A percentile compares a stretch with the other conserved stretches of the same genome.
Evolutionary conservation across 2,329 filamentous ascomycete species (phyloP).

Genomic region (Paraconiothyrium sp.): DNA sequence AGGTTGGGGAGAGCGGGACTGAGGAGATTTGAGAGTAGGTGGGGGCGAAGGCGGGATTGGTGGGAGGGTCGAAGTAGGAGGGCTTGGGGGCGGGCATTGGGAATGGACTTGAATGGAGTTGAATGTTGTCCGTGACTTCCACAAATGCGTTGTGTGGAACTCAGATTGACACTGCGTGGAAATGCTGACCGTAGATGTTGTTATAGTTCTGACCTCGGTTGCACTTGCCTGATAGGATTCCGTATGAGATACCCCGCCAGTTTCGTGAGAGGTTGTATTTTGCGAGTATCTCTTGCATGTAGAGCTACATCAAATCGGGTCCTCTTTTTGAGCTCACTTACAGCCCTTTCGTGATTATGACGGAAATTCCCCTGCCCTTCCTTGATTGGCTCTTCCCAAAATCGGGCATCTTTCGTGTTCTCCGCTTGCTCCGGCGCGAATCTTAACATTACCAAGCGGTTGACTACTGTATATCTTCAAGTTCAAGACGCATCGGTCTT

Average conservation of each 20-base stretch:
- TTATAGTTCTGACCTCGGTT: not conserved
- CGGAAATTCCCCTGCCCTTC: too few relatives aligned
- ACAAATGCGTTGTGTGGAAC: not conserved
- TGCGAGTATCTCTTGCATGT: not conserved
- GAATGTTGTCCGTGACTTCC: not conserved
- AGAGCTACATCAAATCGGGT: too few relatives aligned
- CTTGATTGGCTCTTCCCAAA: too few relatives aligned
- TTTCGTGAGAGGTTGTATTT: not conserved
- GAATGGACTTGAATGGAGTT: not conserved
- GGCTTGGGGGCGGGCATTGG: not conserved
- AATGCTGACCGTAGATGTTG: not conserved
- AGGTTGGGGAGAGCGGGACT: constrained; percentile 13
- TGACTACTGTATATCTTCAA: too few relatives aligned
- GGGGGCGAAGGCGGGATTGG: constrained; percentile 10
- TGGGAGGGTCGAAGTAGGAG: constrained; percentile 13
- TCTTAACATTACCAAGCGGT: too few relatives aligned
- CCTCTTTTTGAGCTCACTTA: too few relatives aligned
- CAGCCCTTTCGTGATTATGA: too few relatives aligned
- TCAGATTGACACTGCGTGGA: not conserved
- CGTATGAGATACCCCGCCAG: not conserved
- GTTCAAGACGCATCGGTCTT: too few relatives aligned
- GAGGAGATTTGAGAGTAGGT: constrained; percentile 21
- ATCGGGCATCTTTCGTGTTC: too few relatives aligned
- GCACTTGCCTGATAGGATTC: not conserved
- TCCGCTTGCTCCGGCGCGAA: too few relatives aligned